phyloP scores from a whole-genome alignment of 2,329 filamentous ascomycete genomes.

The Penicillium crustosum region DNA sequence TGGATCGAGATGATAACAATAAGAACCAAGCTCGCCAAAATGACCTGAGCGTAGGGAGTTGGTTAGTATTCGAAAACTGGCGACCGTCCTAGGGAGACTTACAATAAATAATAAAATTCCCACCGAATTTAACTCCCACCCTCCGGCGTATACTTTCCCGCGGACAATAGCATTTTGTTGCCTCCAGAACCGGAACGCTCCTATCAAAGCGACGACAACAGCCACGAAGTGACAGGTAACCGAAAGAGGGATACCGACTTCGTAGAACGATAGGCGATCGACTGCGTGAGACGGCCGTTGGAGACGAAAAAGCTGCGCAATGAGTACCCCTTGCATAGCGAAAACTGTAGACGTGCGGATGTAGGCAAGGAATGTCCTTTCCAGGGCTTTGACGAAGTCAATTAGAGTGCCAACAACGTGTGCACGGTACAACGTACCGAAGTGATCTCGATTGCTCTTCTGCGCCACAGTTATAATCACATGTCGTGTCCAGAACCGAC shows the following conservation, averaged over 20 bases:
- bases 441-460: slow-evolving; percentile 45
- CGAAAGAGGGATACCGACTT: slow-evolving; percentile 60
- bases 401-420: background rate
- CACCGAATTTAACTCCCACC: slow-evolving; percentile 58
- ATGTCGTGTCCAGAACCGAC: slow-evolving; percentile 75
- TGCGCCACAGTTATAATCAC: slow-evolving; percentile 41
- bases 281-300: slow-evolving; percentile 34
- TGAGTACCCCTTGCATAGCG: slow-evolving; percentile 64
- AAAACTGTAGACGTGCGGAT: slow-evolving; percentile 68
- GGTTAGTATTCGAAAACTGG: background rate
- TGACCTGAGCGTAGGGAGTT: slow-evolving; percentile 11
- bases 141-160: slow-evolving; percentile 59
- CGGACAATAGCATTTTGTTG: slow-evolving; percentile 60
- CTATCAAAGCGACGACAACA: slow-evolving; percentile 53
- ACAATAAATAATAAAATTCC: slow-evolving; percentile 40
- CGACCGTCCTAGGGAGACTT: background rate
- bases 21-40: slow-evolving; percentile 20
- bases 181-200: slow-evolving; percentile 59
- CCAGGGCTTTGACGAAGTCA: slow-evolving; percentile 56
- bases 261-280: slow-evolving; percentile 57
- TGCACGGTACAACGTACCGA: slow-evolving; percentile 30
- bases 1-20: slow-evolving; percentile 21
- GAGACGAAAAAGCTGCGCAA: slow-evolving; percentile 67
- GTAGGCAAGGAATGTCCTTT: slow-evolving; percentile 74
- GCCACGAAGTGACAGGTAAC: slow-evolving; percentile 52